These are phyloP conservation scores for Castanea crenata DNA, from an alignment of 306 rosid genomes.

Conservation along the genomic window DNA sequence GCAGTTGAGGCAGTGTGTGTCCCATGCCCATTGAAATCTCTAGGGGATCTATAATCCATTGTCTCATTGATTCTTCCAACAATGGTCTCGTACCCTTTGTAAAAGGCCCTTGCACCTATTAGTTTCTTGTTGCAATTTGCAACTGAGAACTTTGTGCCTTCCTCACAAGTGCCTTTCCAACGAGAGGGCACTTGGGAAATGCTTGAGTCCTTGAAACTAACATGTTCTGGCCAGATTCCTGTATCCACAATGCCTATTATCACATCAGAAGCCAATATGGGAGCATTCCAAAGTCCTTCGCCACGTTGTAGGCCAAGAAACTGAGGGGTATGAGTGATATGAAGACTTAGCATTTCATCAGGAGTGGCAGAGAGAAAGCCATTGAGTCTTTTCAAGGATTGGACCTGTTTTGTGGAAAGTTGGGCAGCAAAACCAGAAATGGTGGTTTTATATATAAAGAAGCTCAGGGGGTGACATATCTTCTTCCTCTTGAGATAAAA, in stretches of 20 bases:
- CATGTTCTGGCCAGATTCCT: slow-evolving; percentile 78
- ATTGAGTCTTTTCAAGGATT: slow-evolving; percentile 35
- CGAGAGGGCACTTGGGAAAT: slow-evolving; percentile 42
- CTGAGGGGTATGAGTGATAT: slow-evolving; percentile 55
- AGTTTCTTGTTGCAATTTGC: slow-evolving; percentile 66
- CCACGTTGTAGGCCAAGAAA: slow-evolving; percentile 55
- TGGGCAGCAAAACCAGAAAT: slow-evolving; percentile 63
- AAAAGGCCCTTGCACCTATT: slow-evolving; percentile 59
- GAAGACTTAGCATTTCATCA: slow-evolving; percentile 57
- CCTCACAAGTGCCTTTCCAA: slow-evolving; percentile 70
- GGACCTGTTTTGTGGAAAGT: slow-evolving; percentile 45
- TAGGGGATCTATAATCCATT: slow-evolving; percentile 43
- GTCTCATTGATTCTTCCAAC: slow-evolving; percentile 50
- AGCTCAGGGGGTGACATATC: slow-evolving; percentile 34
- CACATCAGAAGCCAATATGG: slow-evolving; percentile 53
- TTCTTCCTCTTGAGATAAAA: slow-evolving; percentile 26
- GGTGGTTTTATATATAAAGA: slow-evolving; percentile 51
- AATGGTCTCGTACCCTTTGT: slow-evolving; percentile 54
- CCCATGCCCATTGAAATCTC: slow-evolving; percentile 70
- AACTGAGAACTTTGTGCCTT: slow-evolving; percentile 54
- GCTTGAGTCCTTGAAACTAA: slow-evolving; percentile 54
- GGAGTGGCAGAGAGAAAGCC: slow-evolving; percentile 61
- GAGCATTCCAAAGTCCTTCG: slow-evolving; percentile 52
- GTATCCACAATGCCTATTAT: slow-evolving; percentile 66
- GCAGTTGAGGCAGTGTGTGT: slow-evolving; percentile 84